Evolutionary conservation across 192 early-diverging fungal species (phyloP), one percentile per base, ranked within the genome.

Genomic region (Linnemannia exigua): DNA sequence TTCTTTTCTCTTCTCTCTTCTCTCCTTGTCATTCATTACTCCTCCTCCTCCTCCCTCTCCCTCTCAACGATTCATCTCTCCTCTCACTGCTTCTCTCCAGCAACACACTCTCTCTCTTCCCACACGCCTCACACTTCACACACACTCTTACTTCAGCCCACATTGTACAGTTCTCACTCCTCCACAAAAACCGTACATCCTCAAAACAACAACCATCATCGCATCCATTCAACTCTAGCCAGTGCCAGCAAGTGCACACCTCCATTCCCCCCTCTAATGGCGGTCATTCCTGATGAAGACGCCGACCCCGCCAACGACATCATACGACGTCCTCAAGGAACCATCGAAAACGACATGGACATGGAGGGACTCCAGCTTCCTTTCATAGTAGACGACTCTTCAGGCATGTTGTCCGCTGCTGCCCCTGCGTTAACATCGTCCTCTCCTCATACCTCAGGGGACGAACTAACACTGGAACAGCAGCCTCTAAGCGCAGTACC

Each of bases 211-310:
- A 38, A 20, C 5, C 68, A 70, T 38, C 72, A 74, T 74, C 72
- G 19, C 72, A 36, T 8, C 37, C 36, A 41, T 22, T 41, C 68
- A 63, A 61, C 58, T 28, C 12, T 63, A 63, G 28, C 58, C 31
- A 63, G 58, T 63, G 58, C 58, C 58, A 63, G 58, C 25, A 63
- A 63, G 58, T 63, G 58, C 58, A 63, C 58, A 63, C 14, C 25
- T 15, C 58, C 25, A 20, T 54, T 31, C 58, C 15, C 28, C 58
- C 58, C 25, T 14, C 25, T 28, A 11, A 63, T 63, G 58, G 58
- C 28, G 58, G 28, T 31, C 28, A 63, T 63, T 31, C 28, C 58
- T 63, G 58, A 63, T 31, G 58, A 63, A 15, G 58, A 63, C 14
- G 14, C 28, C 28, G 25, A 63, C n/a, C 58, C 58, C 58, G 9